Evolutionary conservation across 176 grass and related monocot species (phyloP).

Genomic region (Saccharum officinarum): DNA sequence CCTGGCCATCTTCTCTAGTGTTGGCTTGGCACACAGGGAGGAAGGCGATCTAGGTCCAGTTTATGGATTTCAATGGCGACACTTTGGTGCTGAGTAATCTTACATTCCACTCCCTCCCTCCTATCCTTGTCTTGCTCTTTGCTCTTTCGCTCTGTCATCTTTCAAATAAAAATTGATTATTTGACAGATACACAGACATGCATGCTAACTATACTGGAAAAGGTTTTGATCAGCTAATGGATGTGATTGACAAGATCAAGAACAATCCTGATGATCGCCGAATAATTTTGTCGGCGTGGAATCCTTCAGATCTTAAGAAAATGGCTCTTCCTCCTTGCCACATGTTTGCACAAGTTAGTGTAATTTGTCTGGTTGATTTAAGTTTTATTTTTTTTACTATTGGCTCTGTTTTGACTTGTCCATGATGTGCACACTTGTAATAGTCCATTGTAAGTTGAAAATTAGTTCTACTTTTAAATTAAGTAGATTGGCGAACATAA

Average conservation of each 20-base stretch:
- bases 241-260: constrained; percentile 86
- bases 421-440: neutral
- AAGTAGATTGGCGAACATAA: constrained; percentile 1
- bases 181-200: constrained; percentile 69
- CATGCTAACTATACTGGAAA: constrained; percentile 80
- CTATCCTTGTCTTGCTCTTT: neutral
- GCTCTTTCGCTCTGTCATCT: neutral
- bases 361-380: neutral
- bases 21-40: constrained; percentile 64
- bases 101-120: neutral
- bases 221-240: constrained; percentile 82
- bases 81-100: constrained; percentile 84
- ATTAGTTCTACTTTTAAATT: neutral
- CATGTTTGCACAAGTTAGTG: constrained; percentile 84
- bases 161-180: neutral
- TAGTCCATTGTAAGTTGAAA: neutral
- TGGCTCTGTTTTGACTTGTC: neutral
- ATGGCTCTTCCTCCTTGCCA: constrained; percentile 90
- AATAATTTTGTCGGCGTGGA: constrained; percentile 80
- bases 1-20: constrained; percentile 45
- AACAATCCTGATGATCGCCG: constrained; percentile 77
- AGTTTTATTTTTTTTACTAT: neutral
- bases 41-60: constrained; percentile 85
- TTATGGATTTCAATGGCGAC: constrained; percentile 93
- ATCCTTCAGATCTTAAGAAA: constrained; percentile 75